Conservation (phyloP, 805 yeast genomes). For the Yamadazyma sp. region DNA sequence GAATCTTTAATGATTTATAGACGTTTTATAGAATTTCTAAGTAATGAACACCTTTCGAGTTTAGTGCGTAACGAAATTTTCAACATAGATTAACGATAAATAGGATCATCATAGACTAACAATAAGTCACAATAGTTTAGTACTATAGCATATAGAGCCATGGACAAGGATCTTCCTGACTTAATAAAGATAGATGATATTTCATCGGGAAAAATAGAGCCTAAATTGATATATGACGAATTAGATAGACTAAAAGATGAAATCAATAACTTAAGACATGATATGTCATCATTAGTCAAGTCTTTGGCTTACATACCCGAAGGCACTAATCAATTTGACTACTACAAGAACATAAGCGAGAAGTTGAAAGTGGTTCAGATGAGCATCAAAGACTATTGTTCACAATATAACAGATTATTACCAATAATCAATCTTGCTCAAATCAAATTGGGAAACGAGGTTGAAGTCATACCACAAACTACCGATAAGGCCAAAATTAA, state of each 20-base stretch:
- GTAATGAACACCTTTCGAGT: too few relatives aligned
- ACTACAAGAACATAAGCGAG: constrained; percentile 33
- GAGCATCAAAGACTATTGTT: constrained; percentile 41
- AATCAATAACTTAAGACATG: constrained; percentile 38
- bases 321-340: constrained; percentile 33
- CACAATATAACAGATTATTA: constrained; percentile 41
- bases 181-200: constrained; percentile 41
- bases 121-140: too few relatives aligned
- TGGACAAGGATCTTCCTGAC: constrained; percentile 26
- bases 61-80: too few relatives aligned
- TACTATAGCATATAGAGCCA: neutral
- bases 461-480: constrained; percentile 37
- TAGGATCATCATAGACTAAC: too few relatives aligned
- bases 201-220: constrained; percentile 39
- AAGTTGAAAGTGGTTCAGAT: constrained; percentile 35
- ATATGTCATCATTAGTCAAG: constrained; percentile 35
- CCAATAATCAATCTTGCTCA: constrained; percentile 53
- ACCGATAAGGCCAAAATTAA: constrained; percentile 2
- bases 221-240: constrained; percentile 41
- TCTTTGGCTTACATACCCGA: constrained; percentile 35
- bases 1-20: too few relatives aligned
- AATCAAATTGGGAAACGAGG: constrained; percentile 48
- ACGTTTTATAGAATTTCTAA: too few relatives aligned
- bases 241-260: constrained; percentile 41
- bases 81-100: too few relatives aligned